Conservation (phyloP, 768 basidiomycete genomes). For the Scleroderma citrinum region DNA sequence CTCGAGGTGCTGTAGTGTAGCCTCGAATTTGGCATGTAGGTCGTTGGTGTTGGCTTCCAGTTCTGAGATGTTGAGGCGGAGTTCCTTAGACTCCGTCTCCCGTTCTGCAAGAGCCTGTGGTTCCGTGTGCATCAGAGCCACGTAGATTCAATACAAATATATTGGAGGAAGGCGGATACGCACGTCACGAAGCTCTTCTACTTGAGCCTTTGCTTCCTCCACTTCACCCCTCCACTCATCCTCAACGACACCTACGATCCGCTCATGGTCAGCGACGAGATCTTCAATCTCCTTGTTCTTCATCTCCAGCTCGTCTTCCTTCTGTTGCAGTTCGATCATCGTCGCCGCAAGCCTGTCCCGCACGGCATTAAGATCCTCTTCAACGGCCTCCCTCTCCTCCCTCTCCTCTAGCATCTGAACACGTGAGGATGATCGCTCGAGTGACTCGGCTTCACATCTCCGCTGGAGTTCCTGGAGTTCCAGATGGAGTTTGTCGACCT, state of each 20-base stretch:
- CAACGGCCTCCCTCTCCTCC: conserved; percentile 73
- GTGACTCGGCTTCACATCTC: conserved; percentile 53
- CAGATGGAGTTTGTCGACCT: conserved; percentile 55
- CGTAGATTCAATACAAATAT: background rate
- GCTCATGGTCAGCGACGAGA: conserved; percentile 65
- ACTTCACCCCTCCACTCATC: conserved; percentile 88
- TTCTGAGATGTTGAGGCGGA: conserved; percentile 67
- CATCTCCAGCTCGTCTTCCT: conserved; percentile 80
- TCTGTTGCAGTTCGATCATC: conserved; percentile 78
- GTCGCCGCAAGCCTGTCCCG: conserved; percentile 75
- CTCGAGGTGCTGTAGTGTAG: conserved; percentile 70
- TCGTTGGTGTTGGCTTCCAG: conserved; percentile 68
- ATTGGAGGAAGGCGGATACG: conserved; percentile 14
- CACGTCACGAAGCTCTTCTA: conserved; percentile 76
- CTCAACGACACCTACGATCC: conserved; percentile 68
- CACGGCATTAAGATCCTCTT: conserved; percentile 67
- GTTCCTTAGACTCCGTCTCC: conserved; percentile 71
- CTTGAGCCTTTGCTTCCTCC: conserved; percentile 69
- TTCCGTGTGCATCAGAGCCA: background rate
- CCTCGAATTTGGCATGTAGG: conserved; percentile 68
- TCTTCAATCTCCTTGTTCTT: conserved; percentile 77
- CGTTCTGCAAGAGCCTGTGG: conserved; percentile 67
- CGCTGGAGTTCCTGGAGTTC: conserved; percentile 63
- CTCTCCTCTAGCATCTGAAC: conserved; percentile 64
- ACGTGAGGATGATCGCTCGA: conserved; percentile 70